Percentiles rank a stretch among this genome's conserved stretches.
Conservation (phyloP, 2,329 filamentous ascomycete genomes). For the Paraphaeosphaeria sporulosa region DNA sequence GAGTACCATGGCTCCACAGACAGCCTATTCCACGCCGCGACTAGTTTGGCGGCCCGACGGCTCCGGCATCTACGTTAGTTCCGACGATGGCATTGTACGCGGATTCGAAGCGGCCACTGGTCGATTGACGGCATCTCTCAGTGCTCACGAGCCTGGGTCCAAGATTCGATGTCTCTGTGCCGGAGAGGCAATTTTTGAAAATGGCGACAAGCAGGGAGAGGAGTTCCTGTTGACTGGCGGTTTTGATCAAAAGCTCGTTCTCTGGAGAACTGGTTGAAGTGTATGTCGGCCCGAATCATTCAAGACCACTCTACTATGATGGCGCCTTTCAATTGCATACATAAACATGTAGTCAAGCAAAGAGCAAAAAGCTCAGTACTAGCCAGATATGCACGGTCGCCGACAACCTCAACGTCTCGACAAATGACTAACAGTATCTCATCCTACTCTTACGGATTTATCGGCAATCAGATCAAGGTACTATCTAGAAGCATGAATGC, state of each 20-base stretch:
- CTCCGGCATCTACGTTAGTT: constrained; percentile 69
- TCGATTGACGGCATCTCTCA: constrained; percentile 61
- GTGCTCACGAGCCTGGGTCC: constrained; percentile 63
- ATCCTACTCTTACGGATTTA: not conserved
- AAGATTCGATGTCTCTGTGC: constrained; percentile 68
- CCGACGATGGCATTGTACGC: constrained; percentile 68
- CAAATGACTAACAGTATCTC: not conserved
- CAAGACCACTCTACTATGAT: not conserved
- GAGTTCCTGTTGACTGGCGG: constrained; percentile 69
- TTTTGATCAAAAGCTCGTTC: constrained; percentile 67
- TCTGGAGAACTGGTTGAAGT: constrained; percentile 54
- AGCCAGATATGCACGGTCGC: not conserved
- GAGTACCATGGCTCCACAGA: constrained; percentile 69
- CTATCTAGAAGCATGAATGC: not conserved
- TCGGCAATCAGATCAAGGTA: not conserved
- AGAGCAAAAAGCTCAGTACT: not conserved
- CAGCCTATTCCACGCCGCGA: constrained; percentile 68
- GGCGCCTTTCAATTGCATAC: not conserved
- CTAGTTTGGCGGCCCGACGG: constrained; percentile 69
- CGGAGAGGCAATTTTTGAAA: constrained; percentile 51
- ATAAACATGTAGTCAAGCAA: not conserved
- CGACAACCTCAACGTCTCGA: not conserved
- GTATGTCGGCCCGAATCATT: not conserved
- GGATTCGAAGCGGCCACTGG: constrained; percentile 67
- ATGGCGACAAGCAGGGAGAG: constrained; percentile 37